Evolutionary conservation across 1,284 basidiomycete species (phyloP).

Genomic region (Schizophyllum commune): DNA sequence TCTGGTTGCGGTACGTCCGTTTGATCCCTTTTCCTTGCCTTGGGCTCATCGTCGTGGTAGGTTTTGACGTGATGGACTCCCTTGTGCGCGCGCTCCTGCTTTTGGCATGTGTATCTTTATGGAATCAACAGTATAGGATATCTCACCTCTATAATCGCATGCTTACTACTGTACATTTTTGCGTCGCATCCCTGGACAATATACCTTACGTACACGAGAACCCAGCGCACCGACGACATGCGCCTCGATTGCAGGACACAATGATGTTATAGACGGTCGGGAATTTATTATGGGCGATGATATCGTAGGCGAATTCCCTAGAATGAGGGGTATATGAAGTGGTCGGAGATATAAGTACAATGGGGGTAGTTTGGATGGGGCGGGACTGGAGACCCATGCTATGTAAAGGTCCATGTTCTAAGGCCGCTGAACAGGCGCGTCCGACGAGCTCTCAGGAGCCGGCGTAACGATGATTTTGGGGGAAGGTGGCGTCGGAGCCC

Average conservation of each 20-base stretch:
- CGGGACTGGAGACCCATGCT: neutral
- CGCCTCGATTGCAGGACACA: neutral
- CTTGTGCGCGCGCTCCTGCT: too few species aligned
- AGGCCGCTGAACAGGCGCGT: too few species aligned
- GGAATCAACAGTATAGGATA: neutral
- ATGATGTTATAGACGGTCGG: neutral
- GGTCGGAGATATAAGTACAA: neutral
- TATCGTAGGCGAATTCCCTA: too few species aligned
- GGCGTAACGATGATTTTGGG: too few species aligned
- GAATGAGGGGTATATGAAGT: too few species aligned
- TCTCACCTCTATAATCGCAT: neutral
- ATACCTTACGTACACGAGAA: too few species aligned
- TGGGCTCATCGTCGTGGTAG: neutral
- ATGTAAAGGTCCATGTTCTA: neutral
- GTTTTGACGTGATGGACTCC: neutral
- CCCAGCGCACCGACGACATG: too few species aligned
- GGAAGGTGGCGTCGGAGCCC: too few species aligned
- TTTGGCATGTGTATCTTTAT: neutral
- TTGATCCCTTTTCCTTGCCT: neutral
- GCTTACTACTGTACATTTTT: neutral
- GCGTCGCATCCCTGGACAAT: neutral
- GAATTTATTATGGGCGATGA: too few species aligned
- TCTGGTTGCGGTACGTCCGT: conserved; percentile 74
- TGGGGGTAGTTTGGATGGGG: neutral
- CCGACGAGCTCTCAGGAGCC: too few species aligned